A percentile compares a stretch with the other conserved stretches of the same genome.
Evolutionary conservation across 768 basidiomycete species (phyloP).

Genomic region (Leucosporidium creatinivorum): DNA sequence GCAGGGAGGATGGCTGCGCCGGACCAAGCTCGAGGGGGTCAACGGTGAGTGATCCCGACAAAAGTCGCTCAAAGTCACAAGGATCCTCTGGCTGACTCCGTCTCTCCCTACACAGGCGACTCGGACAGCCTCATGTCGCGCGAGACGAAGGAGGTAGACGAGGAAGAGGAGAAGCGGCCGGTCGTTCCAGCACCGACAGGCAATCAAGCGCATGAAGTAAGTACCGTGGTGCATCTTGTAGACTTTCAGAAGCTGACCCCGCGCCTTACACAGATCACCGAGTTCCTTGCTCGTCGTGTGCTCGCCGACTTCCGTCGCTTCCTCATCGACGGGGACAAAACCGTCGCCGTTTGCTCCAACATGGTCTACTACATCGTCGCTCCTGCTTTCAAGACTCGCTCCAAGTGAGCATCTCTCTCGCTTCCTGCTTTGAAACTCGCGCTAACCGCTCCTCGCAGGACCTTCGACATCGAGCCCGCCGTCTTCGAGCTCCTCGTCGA

Average conservation of each 20-base stretch:
- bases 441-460: constrained; percentile 48
- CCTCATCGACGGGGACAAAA: constrained; percentile 74
- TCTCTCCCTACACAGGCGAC: constrained; percentile 13
- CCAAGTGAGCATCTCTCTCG: constrained; percentile 51
- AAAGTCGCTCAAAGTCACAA: no score
- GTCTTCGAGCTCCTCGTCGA: constrained; percentile 65
- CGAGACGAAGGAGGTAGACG: constrained; percentile 4
- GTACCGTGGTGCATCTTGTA: not conserved
- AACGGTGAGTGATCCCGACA: not conserved
- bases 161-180: constrained; percentile 7
- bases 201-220: not conserved
- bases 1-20: constrained; percentile 36
- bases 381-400: constrained; percentile 69
- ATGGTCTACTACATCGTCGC: constrained; percentile 75
- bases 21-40: not conserved
- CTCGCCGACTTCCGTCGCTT: constrained; percentile 44
- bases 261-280: constrained; percentile 4
- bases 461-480: constrained; percentile 61
- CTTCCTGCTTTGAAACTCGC: not conserved
- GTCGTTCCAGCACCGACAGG: not conserved
- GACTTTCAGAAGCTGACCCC: not conserved
- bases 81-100: not conserved
- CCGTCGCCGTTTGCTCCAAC: constrained; percentile 68
- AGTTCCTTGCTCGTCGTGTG: constrained; percentile 13
- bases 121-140: constrained; percentile 16